These are phyloP conservation scores for Apiospora rasikravindrae DNA, from an alignment of 2,329 filamentous ascomycete genomes.

Conservation along the genomic window DNA sequence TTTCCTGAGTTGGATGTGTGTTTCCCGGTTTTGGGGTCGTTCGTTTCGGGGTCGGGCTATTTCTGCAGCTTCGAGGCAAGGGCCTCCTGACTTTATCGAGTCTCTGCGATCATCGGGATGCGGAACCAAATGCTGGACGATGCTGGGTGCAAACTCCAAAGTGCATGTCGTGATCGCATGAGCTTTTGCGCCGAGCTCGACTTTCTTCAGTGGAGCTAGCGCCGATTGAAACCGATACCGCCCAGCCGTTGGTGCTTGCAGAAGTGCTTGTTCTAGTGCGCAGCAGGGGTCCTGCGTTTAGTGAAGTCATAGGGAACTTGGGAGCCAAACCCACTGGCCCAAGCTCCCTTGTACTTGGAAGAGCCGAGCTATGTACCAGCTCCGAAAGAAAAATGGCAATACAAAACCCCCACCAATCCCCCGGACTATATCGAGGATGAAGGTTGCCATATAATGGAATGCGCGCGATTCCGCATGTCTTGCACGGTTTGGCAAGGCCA, in stretches of 20 bases:
- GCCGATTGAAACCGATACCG: neutral
- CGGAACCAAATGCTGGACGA: neutral
- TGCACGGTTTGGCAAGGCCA: slow-evolving; percentile 46
- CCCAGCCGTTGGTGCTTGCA: neutral
- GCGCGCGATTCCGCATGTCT: slow-evolving; percentile 43
- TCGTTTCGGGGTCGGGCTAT: neutral
- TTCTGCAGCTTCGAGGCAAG: slow-evolving; percentile 1
- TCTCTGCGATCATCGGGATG: slow-evolving; percentile 13
- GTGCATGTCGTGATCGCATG: neutral
- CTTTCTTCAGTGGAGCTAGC: neutral
- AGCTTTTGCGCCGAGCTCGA: slow-evolving; percentile 13
- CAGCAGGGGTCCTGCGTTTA: neutral
- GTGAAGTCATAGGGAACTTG: slow-evolving; percentile 10
- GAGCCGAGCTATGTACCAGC: neutral
- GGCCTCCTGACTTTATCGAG: slow-evolving; percentile 12
- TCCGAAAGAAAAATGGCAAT: neutral
- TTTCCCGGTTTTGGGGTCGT: neutral
- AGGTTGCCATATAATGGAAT: slow-evolving; percentile 32
- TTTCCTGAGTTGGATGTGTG: neutral
- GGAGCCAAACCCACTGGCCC: neutral
- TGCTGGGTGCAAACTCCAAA: neutral
- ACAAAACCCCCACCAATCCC: neutral
- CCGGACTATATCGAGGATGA: neutral
- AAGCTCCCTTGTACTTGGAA: neutral
- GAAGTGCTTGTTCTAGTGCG: neutral